These are phyloP conservation scores for Paramecium sexaurelia DNA, from an alignment of 73 alveolate genomes.

Conservation along the genomic window DNA sequence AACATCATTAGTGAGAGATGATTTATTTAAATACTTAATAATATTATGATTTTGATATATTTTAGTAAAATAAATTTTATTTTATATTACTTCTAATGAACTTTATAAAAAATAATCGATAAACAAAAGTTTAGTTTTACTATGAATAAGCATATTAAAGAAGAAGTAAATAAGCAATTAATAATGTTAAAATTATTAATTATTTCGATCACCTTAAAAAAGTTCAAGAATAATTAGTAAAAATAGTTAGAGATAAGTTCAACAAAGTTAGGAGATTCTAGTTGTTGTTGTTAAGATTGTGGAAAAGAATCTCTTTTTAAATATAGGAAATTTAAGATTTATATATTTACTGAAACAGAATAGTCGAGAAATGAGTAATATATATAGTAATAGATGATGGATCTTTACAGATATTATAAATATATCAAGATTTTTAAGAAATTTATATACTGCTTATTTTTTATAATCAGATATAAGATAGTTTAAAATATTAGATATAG, in stretches of 20 bases:
- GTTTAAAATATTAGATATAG: constrained; percentile 19
- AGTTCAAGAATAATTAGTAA: not conserved
- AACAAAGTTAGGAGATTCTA: not conserved
- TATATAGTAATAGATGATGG: not conserved
- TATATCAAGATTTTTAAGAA: not conserved
- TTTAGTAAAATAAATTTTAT: not conserved
- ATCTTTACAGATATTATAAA: constrained; percentile 5
- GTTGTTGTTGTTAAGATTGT: constrained; percentile 26
- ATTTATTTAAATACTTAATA: not conserved
- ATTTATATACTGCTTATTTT: not conserved
- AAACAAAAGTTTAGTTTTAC: constrained; percentile 4
- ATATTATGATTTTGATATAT: not conserved
- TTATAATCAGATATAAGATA: not conserved
- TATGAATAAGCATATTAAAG: not conserved
- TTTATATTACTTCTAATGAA: not conserved
- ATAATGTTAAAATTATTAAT: not conserved
- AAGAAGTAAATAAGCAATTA: not conserved
- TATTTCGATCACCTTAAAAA: not conserved
- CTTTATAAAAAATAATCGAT: not conserved
- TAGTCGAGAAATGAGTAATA: not conserved
- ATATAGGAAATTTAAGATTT: not conserved
- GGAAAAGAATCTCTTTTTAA: not conserved
- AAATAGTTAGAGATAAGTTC: not conserved
- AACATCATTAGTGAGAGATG: too few species aligned
- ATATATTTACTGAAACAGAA: not conserved